Conservation (phyloP, 768 basidiomycete species). For the Lactifluus pinguis region DNA sequence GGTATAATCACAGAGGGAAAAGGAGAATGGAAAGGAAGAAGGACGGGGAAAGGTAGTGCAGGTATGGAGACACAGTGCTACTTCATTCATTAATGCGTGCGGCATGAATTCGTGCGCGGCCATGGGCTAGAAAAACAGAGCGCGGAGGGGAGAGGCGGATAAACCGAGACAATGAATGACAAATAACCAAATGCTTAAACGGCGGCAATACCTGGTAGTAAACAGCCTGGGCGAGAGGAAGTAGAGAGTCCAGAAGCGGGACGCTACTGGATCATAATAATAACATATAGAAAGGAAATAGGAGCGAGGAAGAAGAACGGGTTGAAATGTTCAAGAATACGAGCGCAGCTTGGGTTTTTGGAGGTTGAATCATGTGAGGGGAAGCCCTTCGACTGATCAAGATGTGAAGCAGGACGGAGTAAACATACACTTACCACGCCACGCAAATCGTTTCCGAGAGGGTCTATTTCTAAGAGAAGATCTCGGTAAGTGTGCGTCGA, state of each 20-base stretch:
- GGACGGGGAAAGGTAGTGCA: not conserved
- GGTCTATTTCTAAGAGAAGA: constrained; percentile 29
- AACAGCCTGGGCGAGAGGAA: constrained; percentile 1
- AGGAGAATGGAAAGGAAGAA: not conserved
- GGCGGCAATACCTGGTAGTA: not conserved
- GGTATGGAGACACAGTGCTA: constrained; percentile 11
- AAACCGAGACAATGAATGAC: constrained; percentile 1
- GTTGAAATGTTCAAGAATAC: not conserved
- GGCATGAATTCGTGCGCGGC: constrained; percentile 11
- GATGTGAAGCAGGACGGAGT: not conserved
- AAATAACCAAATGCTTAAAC: not conserved
- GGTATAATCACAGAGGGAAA: not conserved
- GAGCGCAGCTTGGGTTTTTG: not conserved
- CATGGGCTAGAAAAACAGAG: constrained; percentile 9
- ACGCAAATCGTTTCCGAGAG: not conserved
- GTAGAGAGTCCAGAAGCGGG: constrained; percentile 7
- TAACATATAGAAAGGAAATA: constrained; percentile 16
- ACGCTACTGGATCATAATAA: constrained; percentile 12
- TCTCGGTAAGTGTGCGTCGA: constrained; percentile 44
- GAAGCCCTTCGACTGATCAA: not conserved
- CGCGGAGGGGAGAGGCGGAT: not conserved
- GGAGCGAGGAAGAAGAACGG: not conserved
- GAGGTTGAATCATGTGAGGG: not conserved
- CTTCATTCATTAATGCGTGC: constrained; percentile 12
- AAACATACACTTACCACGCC: not conserved